Percentiles rank a stretch among this genome's conserved stretches.
These are phyloP conservation scores for Chloromonas sp. DNA, from an alignment of 163 green algal species.

Conservation along the genomic window DNA sequence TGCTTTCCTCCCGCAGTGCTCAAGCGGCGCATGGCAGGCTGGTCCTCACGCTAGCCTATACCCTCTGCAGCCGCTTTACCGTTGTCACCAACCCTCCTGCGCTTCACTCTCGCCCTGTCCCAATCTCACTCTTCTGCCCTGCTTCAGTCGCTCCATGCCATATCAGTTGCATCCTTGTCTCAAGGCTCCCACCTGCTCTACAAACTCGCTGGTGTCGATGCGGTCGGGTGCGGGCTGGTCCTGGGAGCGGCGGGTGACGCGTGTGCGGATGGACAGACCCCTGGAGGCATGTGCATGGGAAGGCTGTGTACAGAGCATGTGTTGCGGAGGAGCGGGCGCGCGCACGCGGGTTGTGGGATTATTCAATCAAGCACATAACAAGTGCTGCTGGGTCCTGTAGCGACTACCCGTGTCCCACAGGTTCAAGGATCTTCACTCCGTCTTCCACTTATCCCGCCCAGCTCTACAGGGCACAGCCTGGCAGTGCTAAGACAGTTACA, in stretches of 20 bases:
- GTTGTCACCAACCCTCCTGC: too few relatives aligned
- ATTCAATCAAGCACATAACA: too few relatives aligned
- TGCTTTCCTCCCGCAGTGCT: too few relatives aligned
- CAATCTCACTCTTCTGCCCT: too few relatives aligned
- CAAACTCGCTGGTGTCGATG: slow-evolving; percentile 2
- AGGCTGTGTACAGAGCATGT: neutral
- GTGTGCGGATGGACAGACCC: neutral
- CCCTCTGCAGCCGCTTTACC: neutral
- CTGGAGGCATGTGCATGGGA: neutral
- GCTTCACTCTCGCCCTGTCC: too few relatives aligned
- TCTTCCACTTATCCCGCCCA: too few relatives aligned
- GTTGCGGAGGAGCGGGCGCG: neutral
- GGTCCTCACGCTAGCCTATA: neutral
- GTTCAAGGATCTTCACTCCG: too few relatives aligned
- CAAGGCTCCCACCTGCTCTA: neutral
- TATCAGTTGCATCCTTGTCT: neutral
- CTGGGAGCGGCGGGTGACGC: neutral
- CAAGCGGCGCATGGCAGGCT: neutral
- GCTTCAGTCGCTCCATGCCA: too few relatives aligned
- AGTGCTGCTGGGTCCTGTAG: too few relatives aligned
- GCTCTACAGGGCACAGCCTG: too few relatives aligned
- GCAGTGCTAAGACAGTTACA: too few relatives aligned
- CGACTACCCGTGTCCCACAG: too few relatives aligned
- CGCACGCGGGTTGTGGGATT: neutral
- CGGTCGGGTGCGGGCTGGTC: neutral